A percentile compares a stretch with the other conserved stretches of the same genome.
Evolutionary conservation across 768 basidiomycete genomes (phyloP).

Genomic region (Lyophyllum shimeji): DNA sequence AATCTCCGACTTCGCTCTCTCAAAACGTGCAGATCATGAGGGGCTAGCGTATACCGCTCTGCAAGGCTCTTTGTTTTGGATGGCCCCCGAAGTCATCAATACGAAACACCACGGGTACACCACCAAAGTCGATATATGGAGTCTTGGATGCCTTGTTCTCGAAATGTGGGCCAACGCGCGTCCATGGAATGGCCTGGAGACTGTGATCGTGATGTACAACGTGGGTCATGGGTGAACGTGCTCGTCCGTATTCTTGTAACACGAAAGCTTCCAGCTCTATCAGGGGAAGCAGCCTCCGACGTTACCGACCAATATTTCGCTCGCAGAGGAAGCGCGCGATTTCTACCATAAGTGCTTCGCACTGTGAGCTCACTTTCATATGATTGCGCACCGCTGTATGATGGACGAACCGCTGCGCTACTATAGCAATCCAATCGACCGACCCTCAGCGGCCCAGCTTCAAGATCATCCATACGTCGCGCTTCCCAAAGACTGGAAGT

Average conservation of each 20-base stretch:
- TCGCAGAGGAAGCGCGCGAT: slow-evolving; percentile 73
- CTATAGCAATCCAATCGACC: slow-evolving; percentile 72
- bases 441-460: slow-evolving; percentile 75
- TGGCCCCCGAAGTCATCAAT: slow-evolving; percentile 94
- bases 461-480: slow-evolving; percentile 73
- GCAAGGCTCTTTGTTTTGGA: slow-evolving; percentile 98
- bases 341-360: slow-evolving; percentile 88
- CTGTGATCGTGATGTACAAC: slow-evolving; percentile 90
- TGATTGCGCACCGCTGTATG: background rate
- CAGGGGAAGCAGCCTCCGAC: slow-evolving; percentile 61
- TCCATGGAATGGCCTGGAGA: slow-evolving; percentile 89
- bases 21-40: slow-evolving; percentile 84
- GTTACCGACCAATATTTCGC: slow-evolving; percentile 73
- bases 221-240: slow-evolving; percentile 38
- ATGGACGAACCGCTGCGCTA: background rate
- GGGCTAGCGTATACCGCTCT: slow-evolving; percentile 85
- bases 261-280: slow-evolving; percentile 47
- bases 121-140: slow-evolving; percentile 97
- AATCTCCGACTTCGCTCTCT: slow-evolving; percentile 97
- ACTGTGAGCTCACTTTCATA: slow-evolving; percentile 44
- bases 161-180: slow-evolving; percentile 97
- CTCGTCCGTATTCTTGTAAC: slow-evolving; percentile 63
- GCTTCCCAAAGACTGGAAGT: slow-evolving; percentile 69
- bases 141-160: slow-evolving; percentile 91
- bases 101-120: slow-evolving; percentile 87